phyloP scores from a whole-genome alignment of 169 alveolate species.

The Eimeria necatrix region DNA sequence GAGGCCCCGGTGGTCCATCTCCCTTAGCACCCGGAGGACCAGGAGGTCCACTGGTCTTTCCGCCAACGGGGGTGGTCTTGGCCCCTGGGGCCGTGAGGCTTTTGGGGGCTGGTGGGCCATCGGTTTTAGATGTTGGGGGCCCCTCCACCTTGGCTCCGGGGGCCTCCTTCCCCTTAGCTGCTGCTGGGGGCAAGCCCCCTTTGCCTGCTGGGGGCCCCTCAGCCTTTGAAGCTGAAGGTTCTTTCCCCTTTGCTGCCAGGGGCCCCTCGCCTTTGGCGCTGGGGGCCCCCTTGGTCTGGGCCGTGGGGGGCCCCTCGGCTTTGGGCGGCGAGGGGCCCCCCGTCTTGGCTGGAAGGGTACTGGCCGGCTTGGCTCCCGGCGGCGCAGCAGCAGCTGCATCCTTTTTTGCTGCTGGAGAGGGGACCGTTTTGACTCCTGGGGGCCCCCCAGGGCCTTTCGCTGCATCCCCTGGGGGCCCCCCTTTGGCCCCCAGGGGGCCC shows the following conservation, averaged over 20 bases:
- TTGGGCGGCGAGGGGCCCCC: slow-evolving; percentile 21
- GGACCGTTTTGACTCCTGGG: slow-evolving; percentile 1
- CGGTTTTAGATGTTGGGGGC: neutral
- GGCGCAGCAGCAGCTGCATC: neutral
- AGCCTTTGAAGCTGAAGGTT: neutral
- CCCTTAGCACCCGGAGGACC: neutral
- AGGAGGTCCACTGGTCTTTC: neutral
- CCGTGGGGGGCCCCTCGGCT: neutral
- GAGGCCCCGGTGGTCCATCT: slow-evolving; percentile 12
- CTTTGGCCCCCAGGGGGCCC: neutral
- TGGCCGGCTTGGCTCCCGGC: neutral
- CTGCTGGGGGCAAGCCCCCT: neutral
- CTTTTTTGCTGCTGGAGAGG: neutral
- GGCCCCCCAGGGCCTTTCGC: neutral
- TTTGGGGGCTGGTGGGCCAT: neutral
- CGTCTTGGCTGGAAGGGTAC: neutral
- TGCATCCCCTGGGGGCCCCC: neutral
- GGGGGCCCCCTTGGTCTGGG: neutral
- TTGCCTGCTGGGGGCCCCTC: slow-evolving; percentile 3
- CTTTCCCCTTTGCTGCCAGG: neutral
- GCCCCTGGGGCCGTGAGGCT: neutral
- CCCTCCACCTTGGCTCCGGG: neutral
- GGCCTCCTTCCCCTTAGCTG: neutral
- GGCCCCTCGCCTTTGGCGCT: neutral
- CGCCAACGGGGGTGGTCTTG: neutral